Evolutionary conservation across 2,329 filamentous ascomycete genomes (phyloP).

Genomic region (Epichloe coenophiala): DNA sequence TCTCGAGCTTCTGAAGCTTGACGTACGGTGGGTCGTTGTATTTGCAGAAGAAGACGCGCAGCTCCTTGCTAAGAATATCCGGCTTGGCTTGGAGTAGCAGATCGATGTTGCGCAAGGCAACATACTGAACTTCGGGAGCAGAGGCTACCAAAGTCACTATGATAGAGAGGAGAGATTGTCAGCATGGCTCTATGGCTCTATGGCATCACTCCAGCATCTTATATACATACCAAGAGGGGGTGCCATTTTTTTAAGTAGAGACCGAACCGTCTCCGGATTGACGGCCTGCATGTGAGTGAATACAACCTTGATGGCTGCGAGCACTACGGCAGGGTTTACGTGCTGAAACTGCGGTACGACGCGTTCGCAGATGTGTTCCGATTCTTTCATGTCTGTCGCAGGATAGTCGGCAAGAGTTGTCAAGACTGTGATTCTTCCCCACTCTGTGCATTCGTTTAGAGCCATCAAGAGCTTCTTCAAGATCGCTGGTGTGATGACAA

Average conservation of each 20-base stretch:
- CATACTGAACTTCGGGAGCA: constrained; percentile 93
- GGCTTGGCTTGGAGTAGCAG: constrained; percentile 94
- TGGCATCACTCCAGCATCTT: neutral
- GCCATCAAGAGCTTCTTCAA: constrained; percentile 95
- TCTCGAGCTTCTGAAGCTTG: constrained; percentile 94
- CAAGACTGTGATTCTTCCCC: constrained; percentile 89
- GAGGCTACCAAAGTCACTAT: constrained; percentile 90
- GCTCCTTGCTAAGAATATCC: constrained; percentile 91
- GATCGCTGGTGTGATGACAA: constrained; percentile 68
- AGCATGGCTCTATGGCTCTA: neutral
- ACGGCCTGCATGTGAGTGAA: constrained; percentile 91
- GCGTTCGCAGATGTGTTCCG: constrained; percentile 94
- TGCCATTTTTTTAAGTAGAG: constrained; percentile 97
- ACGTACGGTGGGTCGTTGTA: constrained; percentile 98
- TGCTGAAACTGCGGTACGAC: constrained; percentile 97
- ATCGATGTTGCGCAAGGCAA: constrained; percentile 91
- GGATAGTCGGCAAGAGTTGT: constrained; percentile 81
- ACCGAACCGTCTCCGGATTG: constrained; percentile 62
- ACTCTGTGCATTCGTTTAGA: constrained; percentile 95
- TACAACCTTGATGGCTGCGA: constrained; percentile 95
- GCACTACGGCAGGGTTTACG: constrained; percentile 89
- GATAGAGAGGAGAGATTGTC: neutral
- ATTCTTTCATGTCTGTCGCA: constrained; percentile 79
- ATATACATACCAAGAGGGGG: constrained; percentile 65
- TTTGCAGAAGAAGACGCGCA: constrained; percentile 98